phyloP scores from a whole-genome alignment of 768 basidiomycete species.

The Clathrus columnatus region DNA sequence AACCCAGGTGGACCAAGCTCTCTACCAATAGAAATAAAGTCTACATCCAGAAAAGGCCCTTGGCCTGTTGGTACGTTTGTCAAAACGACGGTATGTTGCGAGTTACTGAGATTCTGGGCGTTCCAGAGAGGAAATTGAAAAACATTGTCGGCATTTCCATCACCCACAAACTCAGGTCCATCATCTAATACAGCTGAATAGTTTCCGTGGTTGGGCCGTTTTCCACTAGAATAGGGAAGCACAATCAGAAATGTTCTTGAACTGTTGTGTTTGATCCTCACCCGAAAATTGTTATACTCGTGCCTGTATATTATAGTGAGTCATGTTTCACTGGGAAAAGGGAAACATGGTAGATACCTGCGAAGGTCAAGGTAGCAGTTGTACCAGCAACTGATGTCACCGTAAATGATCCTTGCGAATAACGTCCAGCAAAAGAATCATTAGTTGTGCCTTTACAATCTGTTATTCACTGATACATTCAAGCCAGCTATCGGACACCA shows the following conservation, averaged over 20 bases:
- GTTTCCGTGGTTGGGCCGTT: slow-evolving; percentile 37
- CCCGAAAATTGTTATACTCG: slow-evolving; percentile 6
- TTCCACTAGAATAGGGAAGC: slow-evolving; percentile 36
- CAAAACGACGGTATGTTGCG: slow-evolving; percentile 31
- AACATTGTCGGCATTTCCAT: slow-evolving; percentile 18
- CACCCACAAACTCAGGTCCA: neutral
- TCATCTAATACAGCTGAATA: slow-evolving; percentile 37
- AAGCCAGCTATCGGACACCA: neutral
- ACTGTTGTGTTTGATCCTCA: too few relatives aligned
- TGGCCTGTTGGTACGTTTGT: slow-evolving; percentile 17
- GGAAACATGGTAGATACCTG: neutral
- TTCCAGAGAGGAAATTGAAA: slow-evolving; percentile 38
- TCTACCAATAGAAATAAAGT: slow-evolving; percentile 28
- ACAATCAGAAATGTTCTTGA: too few relatives aligned
- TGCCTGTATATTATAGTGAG: neutral
- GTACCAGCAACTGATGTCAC: neutral
- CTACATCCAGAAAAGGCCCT: slow-evolving; percentile 31
- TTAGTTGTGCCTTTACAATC: neutral
- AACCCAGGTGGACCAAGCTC: neutral
- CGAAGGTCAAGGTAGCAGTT: neutral
- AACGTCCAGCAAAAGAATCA: neutral
- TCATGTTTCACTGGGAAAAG: too few relatives aligned
- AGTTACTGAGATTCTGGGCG: slow-evolving; percentile 24
- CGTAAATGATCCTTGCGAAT: slow-evolving; percentile 2
- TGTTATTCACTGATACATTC: neutral